These are phyloP conservation scores for Strobilomyces dryophilus DNA, from an alignment of 768 basidiomycete genomes.

Conservation along the genomic window DNA sequence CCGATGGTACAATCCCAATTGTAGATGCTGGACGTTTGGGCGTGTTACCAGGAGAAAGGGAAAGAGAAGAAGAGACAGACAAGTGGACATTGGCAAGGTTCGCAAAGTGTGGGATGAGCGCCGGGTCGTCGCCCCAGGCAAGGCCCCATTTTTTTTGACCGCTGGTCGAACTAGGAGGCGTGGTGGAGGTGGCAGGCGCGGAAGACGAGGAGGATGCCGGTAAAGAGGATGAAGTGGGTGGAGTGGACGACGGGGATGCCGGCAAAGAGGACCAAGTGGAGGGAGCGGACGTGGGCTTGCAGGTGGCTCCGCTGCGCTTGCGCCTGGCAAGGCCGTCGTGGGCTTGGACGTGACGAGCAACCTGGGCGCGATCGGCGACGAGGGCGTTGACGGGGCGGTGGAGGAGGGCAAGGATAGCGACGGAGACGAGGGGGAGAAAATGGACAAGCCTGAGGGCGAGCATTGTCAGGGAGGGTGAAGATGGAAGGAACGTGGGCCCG, in stretches of 20 bases:
- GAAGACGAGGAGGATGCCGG: too few species aligned
- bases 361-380: constrained; percentile 34
- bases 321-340: constrained; percentile 49
- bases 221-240: too few species aligned
- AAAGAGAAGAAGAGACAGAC: constrained; percentile 32
- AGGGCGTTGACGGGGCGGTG: constrained; percentile 51
- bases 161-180: background rate
- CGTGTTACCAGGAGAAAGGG: background rate
- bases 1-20: constrained; percentile 43
- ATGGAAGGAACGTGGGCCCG: constrained; percentile 15
- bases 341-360: constrained; percentile 43
- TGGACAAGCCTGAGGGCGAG: constrained; percentile 50
- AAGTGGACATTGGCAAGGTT: constrained; percentile 30
- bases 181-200: constrained; percentile 1
- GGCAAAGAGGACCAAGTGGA: background rate
- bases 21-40: constrained; percentile 42
- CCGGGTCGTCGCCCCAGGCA: constrained; percentile 42
- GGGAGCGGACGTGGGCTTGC: constrained; percentile 49
- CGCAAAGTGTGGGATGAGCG: too few species aligned
- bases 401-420: constrained; percentile 52
- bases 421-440: constrained; percentile 53
- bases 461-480: constrained; percentile 38
- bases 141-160: constrained; percentile 63
- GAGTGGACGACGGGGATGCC: too few species aligned
- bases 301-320: constrained; percentile 48